Evolutionary conservation across 2,329 filamentous ascomycete species (phyloP).

Genomic region (Talaromyces funiculosus): DNA sequence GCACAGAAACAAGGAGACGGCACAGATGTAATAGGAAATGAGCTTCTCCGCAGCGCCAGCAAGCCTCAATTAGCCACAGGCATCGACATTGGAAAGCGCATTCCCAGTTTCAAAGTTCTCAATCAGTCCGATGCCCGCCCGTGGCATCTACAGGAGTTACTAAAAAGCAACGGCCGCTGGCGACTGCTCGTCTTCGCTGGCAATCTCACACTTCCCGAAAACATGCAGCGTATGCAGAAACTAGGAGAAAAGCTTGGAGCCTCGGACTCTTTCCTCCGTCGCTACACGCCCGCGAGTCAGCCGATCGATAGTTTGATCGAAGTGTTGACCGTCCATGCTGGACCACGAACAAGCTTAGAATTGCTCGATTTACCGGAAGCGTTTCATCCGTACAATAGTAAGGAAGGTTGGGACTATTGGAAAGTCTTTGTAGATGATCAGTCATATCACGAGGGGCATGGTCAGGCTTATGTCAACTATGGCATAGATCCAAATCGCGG

Average conservation of each 20-base stretch:
- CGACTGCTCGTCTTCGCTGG: conserved; percentile 4
- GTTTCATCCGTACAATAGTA: background rate
- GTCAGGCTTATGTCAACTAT: conserved; percentile 44
- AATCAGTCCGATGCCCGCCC: conserved; percentile 35
- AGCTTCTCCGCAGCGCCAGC: conserved; percentile 27
- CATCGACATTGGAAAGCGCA: conserved; percentile 31
- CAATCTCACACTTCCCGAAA: conserved; percentile 22
- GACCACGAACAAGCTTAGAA: background rate
- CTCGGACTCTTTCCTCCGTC: background rate
- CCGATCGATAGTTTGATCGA: conserved; percentile 1
- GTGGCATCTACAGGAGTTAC: conserved; percentile 34
- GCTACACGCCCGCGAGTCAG: background rate
- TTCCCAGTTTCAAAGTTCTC: conserved; percentile 47
- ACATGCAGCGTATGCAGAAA: conserved; percentile 40
- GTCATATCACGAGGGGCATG: background rate
- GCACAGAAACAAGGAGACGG: background rate
- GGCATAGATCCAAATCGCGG: conserved; percentile 55
- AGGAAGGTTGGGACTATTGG: conserved; percentile 7
- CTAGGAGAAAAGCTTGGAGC: background rate
- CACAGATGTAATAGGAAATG: background rate
- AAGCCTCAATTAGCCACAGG: conserved; percentile 2
- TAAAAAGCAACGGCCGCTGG: conserved; percentile 21
- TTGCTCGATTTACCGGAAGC: background rate
- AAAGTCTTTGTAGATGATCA: conserved; percentile 6
- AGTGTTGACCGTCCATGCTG: conserved; percentile 4